phyloP scores from a whole-genome alignment of 257 asterid species.

The Parsonsia alboflavescens region DNA sequence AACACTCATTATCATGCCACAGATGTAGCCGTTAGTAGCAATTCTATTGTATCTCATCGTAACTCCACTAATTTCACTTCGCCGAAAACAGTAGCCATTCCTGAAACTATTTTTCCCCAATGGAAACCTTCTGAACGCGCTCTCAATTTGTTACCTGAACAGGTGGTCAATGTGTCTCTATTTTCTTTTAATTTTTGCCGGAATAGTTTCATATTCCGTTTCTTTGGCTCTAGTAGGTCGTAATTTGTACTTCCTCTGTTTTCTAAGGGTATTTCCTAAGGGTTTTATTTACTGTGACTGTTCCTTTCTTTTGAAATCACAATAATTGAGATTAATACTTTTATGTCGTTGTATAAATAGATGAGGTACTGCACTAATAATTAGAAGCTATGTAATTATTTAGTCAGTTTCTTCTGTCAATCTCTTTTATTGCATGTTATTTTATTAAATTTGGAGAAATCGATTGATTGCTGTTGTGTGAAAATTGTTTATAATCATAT shows the following conservation, averaged over 20 bases:
- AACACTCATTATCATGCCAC: constrained; percentile 36
- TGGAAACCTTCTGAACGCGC: constrained; percentile 90
- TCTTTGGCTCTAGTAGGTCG: not conserved
- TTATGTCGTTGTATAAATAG: not conserved
- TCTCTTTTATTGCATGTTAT: not conserved
- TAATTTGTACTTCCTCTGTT: not conserved
- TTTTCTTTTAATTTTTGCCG: not conserved
- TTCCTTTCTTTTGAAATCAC: not conserved
- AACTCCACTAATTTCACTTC: constrained; percentile 40
- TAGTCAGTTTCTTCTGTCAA: not conserved
- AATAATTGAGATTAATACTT: not conserved
- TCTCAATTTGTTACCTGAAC: constrained; percentile 57
- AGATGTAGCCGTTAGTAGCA: constrained; percentile 22
- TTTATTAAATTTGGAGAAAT: not conserved
- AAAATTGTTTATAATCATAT: not conserved
- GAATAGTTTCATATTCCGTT: no score
- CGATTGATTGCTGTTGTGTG: not conserved
- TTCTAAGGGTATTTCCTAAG: not conserved
- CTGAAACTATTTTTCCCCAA: constrained; percentile 48
- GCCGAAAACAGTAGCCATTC: constrained; percentile 22
- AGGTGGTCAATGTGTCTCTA: constrained; percentile 34
- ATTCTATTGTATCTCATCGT: constrained; percentile 36
- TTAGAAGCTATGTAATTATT: not conserved
- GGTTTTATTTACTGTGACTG: not conserved
- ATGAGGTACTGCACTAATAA: not conserved